Base-by-base conservation (phyloP, 441 rosid genomes). In the Populus hybrid region DNA sequence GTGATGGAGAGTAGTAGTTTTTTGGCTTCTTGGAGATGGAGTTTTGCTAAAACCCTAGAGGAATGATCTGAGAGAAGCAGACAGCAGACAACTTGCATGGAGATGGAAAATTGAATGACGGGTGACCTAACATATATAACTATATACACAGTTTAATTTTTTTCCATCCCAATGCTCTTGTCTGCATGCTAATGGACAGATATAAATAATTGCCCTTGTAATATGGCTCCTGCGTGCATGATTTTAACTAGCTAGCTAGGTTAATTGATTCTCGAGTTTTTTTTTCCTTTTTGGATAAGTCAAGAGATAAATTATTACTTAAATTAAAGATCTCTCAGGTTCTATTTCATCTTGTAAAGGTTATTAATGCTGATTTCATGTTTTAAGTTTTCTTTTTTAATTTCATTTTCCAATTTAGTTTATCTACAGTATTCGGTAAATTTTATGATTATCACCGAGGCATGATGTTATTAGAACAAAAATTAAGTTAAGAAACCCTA, bases 91-190 rank as follows among this genome's bases (percentile, higher is more conserved):
- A 77, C 36, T 40, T 81, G 86, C 85, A 74, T 79, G 79, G 83
- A 79, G 83, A 67, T 81, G 77, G 78, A 32, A 86, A 72, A 67
- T 54, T 75, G 73, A 75, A 59, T 79, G 92, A 87, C 82, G 74
- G 35, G 21, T 79, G 81, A 86, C 89, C 87, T 81, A 86, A 85
- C 88, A 78, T 28, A 28, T 28, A 28, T 61, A 2, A 34, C 78
- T 12, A 28, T 28, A 28, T 28, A 9, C 6, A 26, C 67, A 1
- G 10, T 54, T 67, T 24, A 24, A 24, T 24, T 26, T 26, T 76
- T 81, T 10, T 77, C 54, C 75, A 78, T 86, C 88, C 81, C 89
- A 69, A 84, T 84, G 88, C 87, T 64, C 21, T 86, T 91, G 93
- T 88, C 86, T 71, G 38, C 30, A 71, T 85, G 59, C 84, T 70